Base-by-base conservation (phyloP, 2,329 filamentous ascomycete genomes). In the Penicillium italicum region DNA sequence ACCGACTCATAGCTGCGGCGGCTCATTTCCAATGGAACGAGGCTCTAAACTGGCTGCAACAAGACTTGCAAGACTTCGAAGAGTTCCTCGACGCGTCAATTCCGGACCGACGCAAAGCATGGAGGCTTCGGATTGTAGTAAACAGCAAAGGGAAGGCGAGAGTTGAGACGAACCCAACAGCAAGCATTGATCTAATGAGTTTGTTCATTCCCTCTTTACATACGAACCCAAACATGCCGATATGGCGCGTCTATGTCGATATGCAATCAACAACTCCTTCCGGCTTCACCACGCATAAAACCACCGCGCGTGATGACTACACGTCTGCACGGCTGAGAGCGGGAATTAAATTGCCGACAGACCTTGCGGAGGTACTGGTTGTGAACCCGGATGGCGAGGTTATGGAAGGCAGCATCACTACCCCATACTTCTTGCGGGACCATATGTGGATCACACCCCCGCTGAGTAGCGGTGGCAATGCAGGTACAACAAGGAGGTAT, bases 331-430 rank as follows among this genome's bases (percentile, higher is more conserved):
- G 91, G 9, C 67, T 75, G 26, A 81, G 89, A 14, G 83, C 81
- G 1, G 76, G 76, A 0, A 84, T 93, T 45, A 59, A 42, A 65
- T 77, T 60, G 2, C 62, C 52, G 61, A 58, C 67, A 55, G 70
- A 75, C 36, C 71, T 75, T 38, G 80, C 82, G 49, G 93, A 97
- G 71, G 89, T 96, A 5, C 77, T 97, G 20, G 74, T 97, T 2
- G 80, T 89, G 60, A 91, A 89, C 65, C 69, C 72, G 5, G 76
- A 82, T 28, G 80, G 80, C 1, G 82, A 86, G 46, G 75, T 97
- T 34, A 96, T 95, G 82, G 93, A 97, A 72, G 91, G 90, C 9
- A 92, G 88, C 58, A 82, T 89, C 16, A 92, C 89, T 0, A 95
- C 88, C 0, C 85, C 89, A 0, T 97, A 93, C 72, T 89, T 97